Percentiles rank a stretch among this genome's conserved stretches.
These are phyloP conservation scores for Monosporascus ibericus DNA, from an alignment of 2,329 filamentous ascomycete species.

Conservation along the genomic window DNA sequence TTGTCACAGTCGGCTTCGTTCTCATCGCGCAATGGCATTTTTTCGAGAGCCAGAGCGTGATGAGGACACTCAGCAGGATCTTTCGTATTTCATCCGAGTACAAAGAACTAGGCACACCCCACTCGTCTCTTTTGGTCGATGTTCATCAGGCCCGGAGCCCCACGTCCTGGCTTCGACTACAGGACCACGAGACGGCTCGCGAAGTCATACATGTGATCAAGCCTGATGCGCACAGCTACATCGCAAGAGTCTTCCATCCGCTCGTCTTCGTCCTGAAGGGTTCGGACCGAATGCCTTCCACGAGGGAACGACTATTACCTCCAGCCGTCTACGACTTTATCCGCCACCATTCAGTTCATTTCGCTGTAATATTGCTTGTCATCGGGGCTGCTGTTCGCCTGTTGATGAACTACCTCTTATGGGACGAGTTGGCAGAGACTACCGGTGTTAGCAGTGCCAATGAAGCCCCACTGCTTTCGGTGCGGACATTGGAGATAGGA, in stretches of 20 bases:
- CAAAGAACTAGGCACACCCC: slow-evolving; percentile 17
- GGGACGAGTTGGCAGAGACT: slow-evolving; percentile 50
- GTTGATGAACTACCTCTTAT: slow-evolving; percentile 69
- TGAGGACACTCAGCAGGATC: slow-evolving; percentile 29
- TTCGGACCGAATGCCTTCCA: slow-evolving; percentile 57
- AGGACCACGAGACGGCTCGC: slow-evolving; percentile 71
- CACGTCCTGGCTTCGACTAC: slow-evolving; percentile 67
- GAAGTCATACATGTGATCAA: slow-evolving; percentile 74
- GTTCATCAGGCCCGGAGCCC: slow-evolving; percentile 73
- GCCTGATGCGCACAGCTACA: slow-evolving; percentile 62
- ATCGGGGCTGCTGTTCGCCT: slow-evolving; percentile 59
- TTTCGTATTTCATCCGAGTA: slow-evolving; percentile 23
- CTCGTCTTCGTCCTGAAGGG: slow-evolving; percentile 65
- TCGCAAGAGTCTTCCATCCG: slow-evolving; percentile 69
- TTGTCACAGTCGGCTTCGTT: slow-evolving; percentile 67
- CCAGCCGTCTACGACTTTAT: slow-evolving; percentile 63
- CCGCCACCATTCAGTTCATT: slow-evolving; percentile 51
- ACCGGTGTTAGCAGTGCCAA: slow-evolving; percentile 40
- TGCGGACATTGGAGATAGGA: slow-evolving; percentile 55
- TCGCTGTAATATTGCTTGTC: slow-evolving; percentile 57
- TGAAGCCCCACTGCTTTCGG: slow-evolving; percentile 47
- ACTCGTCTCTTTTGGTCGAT: slow-evolving; percentile 43
- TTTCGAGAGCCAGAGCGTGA: slow-evolving; percentile 52
- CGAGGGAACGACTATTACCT: slow-evolving; percentile 41
- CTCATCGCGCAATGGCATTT: slow-evolving; percentile 74